phyloP scores from a whole-genome alignment of 768 basidiomycete genomes.

The Jaapia argillacea region DNA sequence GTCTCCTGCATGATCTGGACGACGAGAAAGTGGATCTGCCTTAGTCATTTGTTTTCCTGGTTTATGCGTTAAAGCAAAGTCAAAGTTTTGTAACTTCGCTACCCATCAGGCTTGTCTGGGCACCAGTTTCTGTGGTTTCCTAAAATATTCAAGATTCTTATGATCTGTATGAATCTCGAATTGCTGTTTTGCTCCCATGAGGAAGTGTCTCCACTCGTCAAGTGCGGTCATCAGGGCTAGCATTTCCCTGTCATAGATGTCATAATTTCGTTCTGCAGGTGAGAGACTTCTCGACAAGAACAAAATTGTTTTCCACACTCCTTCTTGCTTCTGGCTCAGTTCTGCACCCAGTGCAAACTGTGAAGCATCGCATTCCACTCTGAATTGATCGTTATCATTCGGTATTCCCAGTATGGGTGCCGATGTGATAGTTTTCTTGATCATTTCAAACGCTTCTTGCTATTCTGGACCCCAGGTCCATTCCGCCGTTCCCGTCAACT shows the following conservation, averaged over 20 bases:
- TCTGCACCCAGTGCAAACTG: conserved; percentile 18
- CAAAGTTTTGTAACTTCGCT: conserved; percentile 8
- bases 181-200: conserved; percentile 7
- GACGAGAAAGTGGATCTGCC: conserved; percentile 1
- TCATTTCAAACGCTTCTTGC: not conserved
- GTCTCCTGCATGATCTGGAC: not conserved
- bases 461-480: not conserved
- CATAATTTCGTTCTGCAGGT: too few species aligned
- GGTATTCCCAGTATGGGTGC: not conserved
- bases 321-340: conserved; percentile 14
- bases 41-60: not conserved
- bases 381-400: not conserved
- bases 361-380: conserved; percentile 4
- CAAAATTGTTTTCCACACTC: conserved; percentile 14
- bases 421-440: not conserved
- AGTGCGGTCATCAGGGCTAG: conserved; percentile 22
- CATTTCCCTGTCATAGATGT: conserved; percentile 28
- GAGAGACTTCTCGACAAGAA: conserved; percentile 11
- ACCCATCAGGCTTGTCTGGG: conserved; percentile 23
- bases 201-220: conserved; percentile 16
- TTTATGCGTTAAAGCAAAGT: conserved; percentile 6
- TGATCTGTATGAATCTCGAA: too few species aligned
- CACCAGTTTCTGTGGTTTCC: conserved; percentile 13
- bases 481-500: not conserved
- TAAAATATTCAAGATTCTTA: conserved; percentile 21